Percentiles rank a stretch among this genome's conserved stretches.
phyloP scores from a whole-genome alignment of 371 early-diverging fungal genomes.

The Nematocida ironsii region DNA sequence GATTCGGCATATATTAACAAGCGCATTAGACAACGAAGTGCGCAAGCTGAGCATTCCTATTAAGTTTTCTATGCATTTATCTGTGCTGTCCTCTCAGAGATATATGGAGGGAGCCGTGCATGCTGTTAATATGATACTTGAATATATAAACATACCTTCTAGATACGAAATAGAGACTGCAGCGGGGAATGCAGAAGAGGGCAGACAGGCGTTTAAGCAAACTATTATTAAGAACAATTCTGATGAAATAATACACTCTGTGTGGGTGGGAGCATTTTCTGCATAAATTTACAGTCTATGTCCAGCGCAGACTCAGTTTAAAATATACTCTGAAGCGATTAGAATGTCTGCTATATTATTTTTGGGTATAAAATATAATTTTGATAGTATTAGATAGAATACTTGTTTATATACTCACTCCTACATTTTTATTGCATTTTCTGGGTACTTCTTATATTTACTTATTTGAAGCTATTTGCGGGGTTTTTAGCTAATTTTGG shows the following conservation, averaged over 20 bases:
- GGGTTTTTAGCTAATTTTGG: too few species aligned
- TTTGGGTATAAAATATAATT: too few species aligned
- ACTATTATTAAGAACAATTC: background rate
- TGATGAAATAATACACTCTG: conserved; percentile 1
- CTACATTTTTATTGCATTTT: too few species aligned
- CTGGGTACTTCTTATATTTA: too few species aligned
- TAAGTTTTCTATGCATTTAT: background rate
- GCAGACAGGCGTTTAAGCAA: background rate
- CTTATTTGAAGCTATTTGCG: too few species aligned
- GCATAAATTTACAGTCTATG: background rate
- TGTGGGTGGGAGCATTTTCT: background rate
- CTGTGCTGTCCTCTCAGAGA: conserved; percentile 8
- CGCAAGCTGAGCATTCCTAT: background rate
- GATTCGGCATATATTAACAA: background rate
- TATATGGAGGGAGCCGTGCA: background rate
- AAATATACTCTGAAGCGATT: too few species aligned
- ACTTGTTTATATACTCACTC: too few species aligned
- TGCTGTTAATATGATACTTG: background rate
- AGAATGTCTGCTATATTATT: too few species aligned
- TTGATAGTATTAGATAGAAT: too few species aligned
- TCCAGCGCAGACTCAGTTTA: too few species aligned
- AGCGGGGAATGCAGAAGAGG: background rate
- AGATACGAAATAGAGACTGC: background rate
- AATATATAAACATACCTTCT: background rate
- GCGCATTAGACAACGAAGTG: background rate